These are phyloP conservation scores for Candida morakotiae DNA, from an alignment of 805 yeast species.

Conservation along the genomic window DNA sequence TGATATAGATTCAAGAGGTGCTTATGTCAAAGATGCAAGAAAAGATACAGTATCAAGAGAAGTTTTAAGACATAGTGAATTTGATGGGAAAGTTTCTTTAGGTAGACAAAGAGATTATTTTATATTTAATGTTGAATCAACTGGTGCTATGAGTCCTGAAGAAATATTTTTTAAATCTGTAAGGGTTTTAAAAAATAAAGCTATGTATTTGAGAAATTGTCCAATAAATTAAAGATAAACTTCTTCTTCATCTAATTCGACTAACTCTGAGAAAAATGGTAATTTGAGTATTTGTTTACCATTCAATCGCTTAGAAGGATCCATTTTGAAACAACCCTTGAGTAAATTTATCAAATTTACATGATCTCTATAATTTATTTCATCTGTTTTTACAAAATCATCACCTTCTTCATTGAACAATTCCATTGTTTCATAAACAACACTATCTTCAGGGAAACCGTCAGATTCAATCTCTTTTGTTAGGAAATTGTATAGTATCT, in stretches of 20 bases:
- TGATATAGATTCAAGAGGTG: constrained; percentile 64
- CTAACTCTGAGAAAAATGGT: constrained; percentile 54
- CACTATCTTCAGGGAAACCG: constrained; percentile 67
- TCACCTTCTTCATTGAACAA: constrained; percentile 43
- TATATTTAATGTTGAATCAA: constrained; percentile 88
- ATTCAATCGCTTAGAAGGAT: constrained; percentile 52
- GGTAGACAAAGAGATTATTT: constrained; percentile 93
- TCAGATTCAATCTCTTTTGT: constrained; percentile 47
- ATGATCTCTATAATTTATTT: constrained; percentile 31
- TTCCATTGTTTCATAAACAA: constrained; percentile 60
- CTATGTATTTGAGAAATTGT: constrained; percentile 71
- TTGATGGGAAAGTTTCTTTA: constrained; percentile 80
- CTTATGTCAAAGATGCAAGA: constrained; percentile 83
- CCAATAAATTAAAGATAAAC: constrained; percentile 56
- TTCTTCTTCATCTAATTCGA: constrained; percentile 27
- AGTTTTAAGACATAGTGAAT: constrained; percentile 90
- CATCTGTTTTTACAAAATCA: constrained; percentile 23
- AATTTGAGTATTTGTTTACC: constrained; percentile 54
- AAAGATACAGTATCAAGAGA: constrained; percentile 96
- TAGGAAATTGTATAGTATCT: constrained; percentile 25
- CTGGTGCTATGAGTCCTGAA: constrained; percentile 96
- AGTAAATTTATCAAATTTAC: constrained; percentile 52
- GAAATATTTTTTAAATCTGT: constrained; percentile 92
- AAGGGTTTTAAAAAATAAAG: constrained; percentile 80
- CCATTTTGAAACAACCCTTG: constrained; percentile 53